These are phyloP conservation scores for Cadophora sp. DNA, from an alignment of 2,329 filamentous ascomycete species.

Conservation along the genomic window DNA sequence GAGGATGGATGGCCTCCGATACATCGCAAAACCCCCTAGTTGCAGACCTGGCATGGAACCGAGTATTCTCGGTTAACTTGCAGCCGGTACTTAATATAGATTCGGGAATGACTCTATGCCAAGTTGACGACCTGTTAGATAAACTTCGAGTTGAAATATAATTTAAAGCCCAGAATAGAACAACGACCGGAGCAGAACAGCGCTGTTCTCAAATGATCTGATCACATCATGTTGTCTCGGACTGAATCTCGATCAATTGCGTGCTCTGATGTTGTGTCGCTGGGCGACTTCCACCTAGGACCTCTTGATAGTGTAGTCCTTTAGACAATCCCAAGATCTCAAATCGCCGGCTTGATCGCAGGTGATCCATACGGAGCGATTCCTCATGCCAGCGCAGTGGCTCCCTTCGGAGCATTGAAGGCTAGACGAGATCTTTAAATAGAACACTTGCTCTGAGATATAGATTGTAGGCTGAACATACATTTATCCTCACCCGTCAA, in stretches of 20 bases:
- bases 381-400: conserved; percentile 2
- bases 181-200: neutral
- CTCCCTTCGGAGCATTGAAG: conserved; percentile 2
- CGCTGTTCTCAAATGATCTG: conserved; percentile 12
- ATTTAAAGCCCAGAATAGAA: conserved; percentile 30
- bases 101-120: conserved; percentile 20
- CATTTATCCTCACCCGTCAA: conserved; percentile 18
- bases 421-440: conserved; percentile 17
- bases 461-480: conserved; percentile 27
- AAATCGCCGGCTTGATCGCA: neutral
- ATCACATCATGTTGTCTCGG: neutral
- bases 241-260: neutral
- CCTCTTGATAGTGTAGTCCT: neutral
- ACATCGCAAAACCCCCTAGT: neutral
- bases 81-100: conserved; percentile 24
- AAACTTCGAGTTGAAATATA: conserved; percentile 20
- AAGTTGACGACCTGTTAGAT: neutral
- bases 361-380: conserved; percentile 4
- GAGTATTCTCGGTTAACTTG: neutral
- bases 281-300: neutral
- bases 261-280: neutral
- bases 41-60: neutral
- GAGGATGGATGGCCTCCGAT: neutral
- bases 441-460: conserved; percentile 16
- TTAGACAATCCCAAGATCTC: neutral